Conservation (phyloP, 2,329 filamentous ascomycete species). For the Exophiala oligosperma region DNA sequence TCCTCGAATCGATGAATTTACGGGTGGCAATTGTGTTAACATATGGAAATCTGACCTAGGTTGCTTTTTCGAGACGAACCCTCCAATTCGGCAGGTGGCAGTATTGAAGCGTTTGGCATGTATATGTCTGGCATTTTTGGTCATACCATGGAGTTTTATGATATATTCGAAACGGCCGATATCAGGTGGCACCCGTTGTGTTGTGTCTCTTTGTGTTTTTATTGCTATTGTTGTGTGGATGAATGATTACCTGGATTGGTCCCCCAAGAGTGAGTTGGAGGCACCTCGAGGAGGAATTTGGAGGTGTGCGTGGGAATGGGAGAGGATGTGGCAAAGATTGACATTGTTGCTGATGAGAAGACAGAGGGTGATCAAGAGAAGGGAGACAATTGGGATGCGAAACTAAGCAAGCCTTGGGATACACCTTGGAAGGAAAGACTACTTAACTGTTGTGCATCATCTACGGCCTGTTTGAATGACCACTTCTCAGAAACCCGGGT, state of each 20-base stretch:
- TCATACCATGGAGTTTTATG: constrained; percentile 6
- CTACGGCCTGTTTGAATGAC: no score
- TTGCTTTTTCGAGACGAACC: constrained; percentile 5
- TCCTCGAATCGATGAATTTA: constrained; percentile 16
- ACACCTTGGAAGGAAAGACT: no score
- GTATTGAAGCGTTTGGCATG: constrained; percentile 13
- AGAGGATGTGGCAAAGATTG: no score
- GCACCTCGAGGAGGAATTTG: no score
- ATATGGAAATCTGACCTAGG: background rate
- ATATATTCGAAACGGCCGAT: constrained; percentile 9
- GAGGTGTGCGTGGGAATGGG: no score
- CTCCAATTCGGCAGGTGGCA: background rate
- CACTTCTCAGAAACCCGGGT: no score
- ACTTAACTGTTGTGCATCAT: no score
- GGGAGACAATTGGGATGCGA: no score
- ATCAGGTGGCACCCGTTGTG: background rate
- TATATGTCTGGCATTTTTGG: constrained; percentile 1
- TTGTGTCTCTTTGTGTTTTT: background rate
- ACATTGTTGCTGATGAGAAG: no score
- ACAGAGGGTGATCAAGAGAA: no score
- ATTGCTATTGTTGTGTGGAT: background rate
- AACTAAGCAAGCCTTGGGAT: no score
- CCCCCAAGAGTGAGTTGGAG: no score
- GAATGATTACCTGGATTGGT: background rate
- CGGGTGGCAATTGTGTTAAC: background rate